phyloP scores from a whole-genome alignment of 139 green algal genomes.

The Auxenochlorella pyrenoidosa region DNA sequence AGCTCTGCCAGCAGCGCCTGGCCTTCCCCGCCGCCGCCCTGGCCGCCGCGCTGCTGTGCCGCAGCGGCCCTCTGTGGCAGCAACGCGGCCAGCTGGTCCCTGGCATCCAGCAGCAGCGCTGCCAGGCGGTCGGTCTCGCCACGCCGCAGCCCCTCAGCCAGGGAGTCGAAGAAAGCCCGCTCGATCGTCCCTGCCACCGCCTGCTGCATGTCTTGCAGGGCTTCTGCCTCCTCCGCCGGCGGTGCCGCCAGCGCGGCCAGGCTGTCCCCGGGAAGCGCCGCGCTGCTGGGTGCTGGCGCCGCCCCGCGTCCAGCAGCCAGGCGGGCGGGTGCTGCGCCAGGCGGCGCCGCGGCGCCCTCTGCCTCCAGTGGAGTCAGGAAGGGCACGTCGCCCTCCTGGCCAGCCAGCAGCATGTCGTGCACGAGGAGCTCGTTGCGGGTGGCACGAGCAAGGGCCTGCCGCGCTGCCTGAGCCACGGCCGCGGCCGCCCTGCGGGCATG shows the following conservation, averaged over 20 bases:
- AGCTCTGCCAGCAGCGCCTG: conserved; percentile 27
- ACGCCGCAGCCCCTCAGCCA: conserved; percentile 7
- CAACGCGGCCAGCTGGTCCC: conserved; percentile 42
- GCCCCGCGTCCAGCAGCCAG: background rate
- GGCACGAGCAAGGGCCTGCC: background rate
- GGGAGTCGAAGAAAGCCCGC: conserved; percentile 10
- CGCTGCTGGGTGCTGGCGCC: background rate
- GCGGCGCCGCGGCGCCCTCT: background rate
- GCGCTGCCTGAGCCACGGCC: background rate
- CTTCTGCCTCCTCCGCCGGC: background rate
- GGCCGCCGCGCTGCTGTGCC: background rate
- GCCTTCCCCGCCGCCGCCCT: background rate
- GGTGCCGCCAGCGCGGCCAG: background rate
- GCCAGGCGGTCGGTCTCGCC: conserved; percentile 31
- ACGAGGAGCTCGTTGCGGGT: conserved; percentile 11
- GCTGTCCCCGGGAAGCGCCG: background rate
- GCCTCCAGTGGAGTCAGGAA: background rate
- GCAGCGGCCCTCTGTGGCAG: conserved; percentile 17
- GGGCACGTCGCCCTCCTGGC: conserved; percentile 12
- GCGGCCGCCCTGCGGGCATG: background rate
- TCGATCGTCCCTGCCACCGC: background rate
- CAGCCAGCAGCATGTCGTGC: conserved; percentile 5
- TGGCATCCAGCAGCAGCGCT: conserved; percentile 36
- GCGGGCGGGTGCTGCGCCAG: background rate
- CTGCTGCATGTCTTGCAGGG: background rate